Evolutionary conservation across 208 protist genomes (phyloP).

Genomic region (Trypanosoma scelopori): DNA sequence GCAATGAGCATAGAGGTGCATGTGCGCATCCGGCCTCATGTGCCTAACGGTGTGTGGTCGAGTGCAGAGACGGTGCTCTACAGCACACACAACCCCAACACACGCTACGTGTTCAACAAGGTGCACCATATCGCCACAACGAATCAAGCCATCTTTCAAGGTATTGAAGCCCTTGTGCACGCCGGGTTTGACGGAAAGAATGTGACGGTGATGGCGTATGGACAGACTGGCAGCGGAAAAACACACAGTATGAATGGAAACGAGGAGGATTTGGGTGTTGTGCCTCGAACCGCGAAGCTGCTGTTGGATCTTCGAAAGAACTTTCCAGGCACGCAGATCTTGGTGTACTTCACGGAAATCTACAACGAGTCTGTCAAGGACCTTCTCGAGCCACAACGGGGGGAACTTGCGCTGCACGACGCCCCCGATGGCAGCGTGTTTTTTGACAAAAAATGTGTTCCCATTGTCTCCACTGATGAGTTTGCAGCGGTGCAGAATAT

Average conservation of each 20-base stretch:
- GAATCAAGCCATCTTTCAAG: conserved; percentile 79
- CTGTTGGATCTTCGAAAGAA: conserved; percentile 61
- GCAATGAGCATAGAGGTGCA: conserved; percentile 89
- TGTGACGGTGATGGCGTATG: conserved; percentile 91
- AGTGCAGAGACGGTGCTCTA: conserved; percentile 85
- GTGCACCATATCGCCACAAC: conserved; percentile 75
- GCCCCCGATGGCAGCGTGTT: conserved; percentile 29
- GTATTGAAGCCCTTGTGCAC: conserved; percentile 62
- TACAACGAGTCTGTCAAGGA: conserved; percentile 88
- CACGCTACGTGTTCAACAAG: conserved; percentile 84
- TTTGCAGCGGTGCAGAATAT: conserved; percentile 60
- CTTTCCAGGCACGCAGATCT: conserved; percentile 36
- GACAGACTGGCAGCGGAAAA: conserved; percentile 92
- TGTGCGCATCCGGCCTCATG: conserved; percentile 74
- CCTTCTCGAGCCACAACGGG: conserved; percentile 41
- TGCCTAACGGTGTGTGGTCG: conserved; percentile 67
- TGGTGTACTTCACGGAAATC: conserved; percentile 67
- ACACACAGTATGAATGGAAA: conserved; percentile 89
- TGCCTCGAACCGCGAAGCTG: conserved; percentile 52
- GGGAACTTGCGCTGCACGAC: conserved; percentile 36
- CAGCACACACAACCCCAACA: conserved; percentile 75
- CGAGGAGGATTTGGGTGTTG: conserved; percentile 26
- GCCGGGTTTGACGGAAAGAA: conserved; percentile 89
- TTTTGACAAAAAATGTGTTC: conserved; percentile 48
- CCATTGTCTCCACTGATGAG: conserved; percentile 60